Conservation (phyloP, 176 grass and related monocot species). For the Melocanna baccifera region DNA sequence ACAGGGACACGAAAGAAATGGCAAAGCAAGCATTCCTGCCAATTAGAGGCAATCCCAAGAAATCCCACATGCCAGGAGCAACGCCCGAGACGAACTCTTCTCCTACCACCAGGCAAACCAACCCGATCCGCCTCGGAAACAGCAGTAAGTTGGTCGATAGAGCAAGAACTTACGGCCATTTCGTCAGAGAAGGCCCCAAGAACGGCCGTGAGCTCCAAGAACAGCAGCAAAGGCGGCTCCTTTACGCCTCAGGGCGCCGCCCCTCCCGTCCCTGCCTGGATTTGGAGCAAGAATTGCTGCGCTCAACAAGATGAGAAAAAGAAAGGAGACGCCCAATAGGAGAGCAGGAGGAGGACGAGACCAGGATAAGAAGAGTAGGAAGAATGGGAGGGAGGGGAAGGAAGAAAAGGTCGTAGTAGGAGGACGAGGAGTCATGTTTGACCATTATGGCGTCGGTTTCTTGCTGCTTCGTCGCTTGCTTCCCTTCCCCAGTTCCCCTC, state of each 20-base stretch:
- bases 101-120: not conserved
- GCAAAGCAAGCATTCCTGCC: not conserved
- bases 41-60: slow-evolving; percentile 20
- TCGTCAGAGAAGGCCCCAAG: slow-evolving; percentile 14
- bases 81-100: not conserved
- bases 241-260: slow-evolving; percentile 22
- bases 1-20: slow-evolving; percentile 20
- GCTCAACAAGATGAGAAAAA: slow-evolving; percentile 6
- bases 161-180: slow-evolving; percentile 63
- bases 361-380: not conserved
- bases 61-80: slow-evolving; percentile 24
- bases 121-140: slow-evolving; percentile 13
- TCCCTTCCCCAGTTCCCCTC: not conserved
- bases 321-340: not conserved
- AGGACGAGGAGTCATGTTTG: slow-evolving; percentile 28
- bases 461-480: slow-evolving; percentile 16
- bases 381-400: slow-evolving; percentile 10
- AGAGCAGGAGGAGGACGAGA: not conserved
- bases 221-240: slow-evolving; percentile 12
- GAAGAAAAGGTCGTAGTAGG: not conserved
- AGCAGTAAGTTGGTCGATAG: not conserved
- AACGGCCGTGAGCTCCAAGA: not conserved
- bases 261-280: slow-evolving; percentile 22
- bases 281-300: slow-evolving; percentile 19
- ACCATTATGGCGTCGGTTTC: slow-evolving; percentile 47